These are phyloP conservation scores for Trichophyton rubrum DNA, from an alignment of 2,329 filamentous ascomycete genomes.

Conservation along the genomic window DNA sequence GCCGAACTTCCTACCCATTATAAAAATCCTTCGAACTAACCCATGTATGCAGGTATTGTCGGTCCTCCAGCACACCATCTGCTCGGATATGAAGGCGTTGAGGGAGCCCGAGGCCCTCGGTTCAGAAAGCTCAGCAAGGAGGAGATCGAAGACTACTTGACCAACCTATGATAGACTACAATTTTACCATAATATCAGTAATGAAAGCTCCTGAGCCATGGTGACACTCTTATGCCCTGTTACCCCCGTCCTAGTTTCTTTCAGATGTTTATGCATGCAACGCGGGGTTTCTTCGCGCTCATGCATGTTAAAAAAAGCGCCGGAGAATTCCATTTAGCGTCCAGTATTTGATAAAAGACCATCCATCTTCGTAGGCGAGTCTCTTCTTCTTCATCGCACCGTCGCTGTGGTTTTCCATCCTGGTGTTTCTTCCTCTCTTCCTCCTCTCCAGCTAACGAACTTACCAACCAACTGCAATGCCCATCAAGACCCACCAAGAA, in stretches of 20 bases:
- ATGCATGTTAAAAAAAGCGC: not conserved
- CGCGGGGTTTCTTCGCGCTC: not conserved
- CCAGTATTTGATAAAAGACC: not conserved
- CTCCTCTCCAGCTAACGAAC: not conserved
- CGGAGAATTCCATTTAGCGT: not conserved
- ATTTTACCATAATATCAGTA: not conserved
- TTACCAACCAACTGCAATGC: not conserved
- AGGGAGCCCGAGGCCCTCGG: conserved; percentile 31
- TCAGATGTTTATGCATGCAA: not conserved
- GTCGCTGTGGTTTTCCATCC: not conserved
- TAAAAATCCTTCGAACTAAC: conserved; percentile 7
- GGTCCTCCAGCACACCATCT: conserved; percentile 88
- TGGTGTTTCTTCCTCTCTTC: not conserved
- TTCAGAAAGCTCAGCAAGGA: conserved; percentile 69
- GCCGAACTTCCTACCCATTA: conserved; percentile 1
- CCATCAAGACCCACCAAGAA: not conserved
- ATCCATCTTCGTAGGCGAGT: not conserved
- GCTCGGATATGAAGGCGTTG: conserved; percentile 57
- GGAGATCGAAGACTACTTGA: conserved; percentile 98
- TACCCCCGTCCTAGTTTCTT: not conserved
- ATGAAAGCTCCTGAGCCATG: not conserved
- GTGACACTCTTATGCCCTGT: not conserved
- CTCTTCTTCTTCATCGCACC: not conserved
- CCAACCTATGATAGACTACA: conserved; percentile 62
- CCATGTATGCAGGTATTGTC: conserved; percentile 58